Evolutionary conservation across 2,329 filamentous ascomycete species (phyloP).

Genomic region (Aspergillus piperis): DNA sequence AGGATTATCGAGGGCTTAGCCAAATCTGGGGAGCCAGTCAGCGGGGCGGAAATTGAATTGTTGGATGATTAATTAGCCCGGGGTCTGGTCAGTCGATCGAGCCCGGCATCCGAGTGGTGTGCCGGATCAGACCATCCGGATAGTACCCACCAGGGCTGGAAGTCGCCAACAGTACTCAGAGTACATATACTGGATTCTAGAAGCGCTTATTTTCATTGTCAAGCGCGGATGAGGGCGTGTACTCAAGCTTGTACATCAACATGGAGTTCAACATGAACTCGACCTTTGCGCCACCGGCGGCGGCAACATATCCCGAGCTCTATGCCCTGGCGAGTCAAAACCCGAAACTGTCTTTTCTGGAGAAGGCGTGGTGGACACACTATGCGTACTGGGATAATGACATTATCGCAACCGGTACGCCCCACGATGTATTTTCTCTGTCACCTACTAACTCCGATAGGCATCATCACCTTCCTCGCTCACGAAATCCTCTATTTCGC

Average conservation of each 20-base stretch:
- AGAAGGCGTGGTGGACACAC: constrained; percentile 91
- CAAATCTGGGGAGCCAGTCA: constrained; percentile 1
- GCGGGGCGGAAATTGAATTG: constrained; percentile 2
- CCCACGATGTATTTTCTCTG: no score
- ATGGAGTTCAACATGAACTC: constrained; percentile 21
- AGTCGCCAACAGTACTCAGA: neutral
- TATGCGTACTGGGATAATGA: constrained; percentile 98
- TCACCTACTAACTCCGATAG: constrained; percentile 46
- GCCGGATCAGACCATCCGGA: constrained; percentile 25
- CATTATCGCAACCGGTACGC: constrained; percentile 62
- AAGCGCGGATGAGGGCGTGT: neutral
- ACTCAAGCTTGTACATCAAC: neutral
- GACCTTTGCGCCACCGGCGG: constrained; percentile 25
- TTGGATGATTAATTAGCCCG: constrained; percentile 5
- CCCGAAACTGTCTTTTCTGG: constrained; percentile 78
- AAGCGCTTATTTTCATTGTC: neutral
- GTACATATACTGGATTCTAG: constrained; percentile 4
- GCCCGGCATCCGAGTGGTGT: constrained; percentile 24
- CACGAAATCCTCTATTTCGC: constrained; percentile 95
- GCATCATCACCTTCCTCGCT: constrained; percentile 92
- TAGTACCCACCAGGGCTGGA: constrained; percentile 3
- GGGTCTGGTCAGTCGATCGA: constrained; percentile 14
- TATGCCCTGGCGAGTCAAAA: constrained; percentile 69
- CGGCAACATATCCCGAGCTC: constrained; percentile 62
- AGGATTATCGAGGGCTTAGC: neutral